Evolutionary conservation across 768 basidiomycete species (phyloP), one percentile per base, ranked within the genome.

Genomic region (Sporobolomyces phaffii): DNA sequence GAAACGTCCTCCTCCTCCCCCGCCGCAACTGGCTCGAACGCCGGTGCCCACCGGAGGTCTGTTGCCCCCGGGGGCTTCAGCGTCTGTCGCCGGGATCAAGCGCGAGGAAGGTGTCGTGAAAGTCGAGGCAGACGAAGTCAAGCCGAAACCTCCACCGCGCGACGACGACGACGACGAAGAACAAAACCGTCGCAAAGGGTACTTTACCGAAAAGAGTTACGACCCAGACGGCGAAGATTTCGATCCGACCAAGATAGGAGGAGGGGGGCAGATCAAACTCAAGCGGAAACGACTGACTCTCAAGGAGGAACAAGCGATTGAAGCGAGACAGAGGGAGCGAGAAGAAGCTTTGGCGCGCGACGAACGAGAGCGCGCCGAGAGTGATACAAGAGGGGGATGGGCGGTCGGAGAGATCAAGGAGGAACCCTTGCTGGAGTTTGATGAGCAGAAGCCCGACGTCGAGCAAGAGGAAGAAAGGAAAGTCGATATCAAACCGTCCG

Each of bases 241-340:
- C 34, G 64, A 65, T 28, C 57, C 61, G 34, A 45, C 43, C 34
- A 54, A 53, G 45, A 52, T 62, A n/a, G 38, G n/a, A n/a, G 38
- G n/a, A 1, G 22, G 18, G 14, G 54, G 18, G 13, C 22, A 26
- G 45, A 58, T 72, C 59, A 68, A 68, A 26, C 44, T 72, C 48
- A 72, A 72, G 51, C 60, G 66, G 31, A 57, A 61, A 26, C 48
- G 65, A 24, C 31, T 72, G 44, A 72, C 70, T 47, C 49, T 72
- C 31, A 58, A 60, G 50, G 70, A 72, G 51, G 65, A 72, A 45
- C 22, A 52, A 29, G 54, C 29, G 8, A 8, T 68, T 34, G 49
- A 57, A 18, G 14, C 8, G n/a, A 13, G 6, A 14, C n/a, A 26
- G 17, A 3, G 8, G 4, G 40, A 24, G 40, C 17, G 40, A 3